Percentiles rank a stretch among this genome's conserved stretches.
phyloP scores from a whole-genome alignment of 2,329 filamentous ascomycete genomes.

The Sphaerostilbella broomeana region DNA sequence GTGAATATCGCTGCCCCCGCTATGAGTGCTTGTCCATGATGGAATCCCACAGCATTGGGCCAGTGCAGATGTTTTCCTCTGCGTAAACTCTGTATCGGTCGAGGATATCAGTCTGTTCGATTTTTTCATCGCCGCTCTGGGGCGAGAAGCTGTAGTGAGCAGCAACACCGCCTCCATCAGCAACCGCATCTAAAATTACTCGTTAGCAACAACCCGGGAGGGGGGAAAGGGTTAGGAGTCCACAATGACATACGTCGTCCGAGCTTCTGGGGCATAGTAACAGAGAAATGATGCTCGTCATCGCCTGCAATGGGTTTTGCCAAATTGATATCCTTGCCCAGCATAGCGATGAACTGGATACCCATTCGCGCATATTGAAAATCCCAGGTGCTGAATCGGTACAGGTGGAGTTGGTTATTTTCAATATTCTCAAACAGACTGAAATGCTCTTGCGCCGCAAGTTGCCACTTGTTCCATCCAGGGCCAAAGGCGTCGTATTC shows the following conservation, averaged over 20 bases:
- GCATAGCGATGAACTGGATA: slow-evolving; percentile 48
- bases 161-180: slow-evolving; percentile 48
- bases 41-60: slow-evolving; percentile 24
- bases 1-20: not conserved
- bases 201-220: slow-evolving; percentile 16
- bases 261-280: slow-evolving; percentile 32
- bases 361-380: slow-evolving; percentile 45
- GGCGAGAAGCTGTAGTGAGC: slow-evolving; percentile 45
- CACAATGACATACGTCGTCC: slow-evolving; percentile 26
- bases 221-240: no score
- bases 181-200: slow-evolving; percentile 32
- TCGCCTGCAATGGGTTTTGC: slow-evolving; percentile 39
- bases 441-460: slow-evolving; percentile 42
- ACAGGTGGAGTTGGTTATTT: slow-evolving; percentile 35
- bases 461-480: slow-evolving; percentile 42
- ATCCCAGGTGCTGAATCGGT: slow-evolving; percentile 44
- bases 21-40: slow-evolving; percentile 6
- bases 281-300: slow-evolving; percentile 41
- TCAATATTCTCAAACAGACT: slow-evolving; percentile 46
- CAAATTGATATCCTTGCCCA: slow-evolving; percentile 44
- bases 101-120: slow-evolving; percentile 48
- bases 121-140: slow-evolving; percentile 27
- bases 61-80: slow-evolving; percentile 41
- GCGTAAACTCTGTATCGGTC: slow-evolving; percentile 48
- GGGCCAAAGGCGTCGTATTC: slow-evolving; percentile 41